phyloP scores from a whole-genome alignment of 495 filamentous ascomycete genomes.

The Penicillium mononematosum region DNA sequence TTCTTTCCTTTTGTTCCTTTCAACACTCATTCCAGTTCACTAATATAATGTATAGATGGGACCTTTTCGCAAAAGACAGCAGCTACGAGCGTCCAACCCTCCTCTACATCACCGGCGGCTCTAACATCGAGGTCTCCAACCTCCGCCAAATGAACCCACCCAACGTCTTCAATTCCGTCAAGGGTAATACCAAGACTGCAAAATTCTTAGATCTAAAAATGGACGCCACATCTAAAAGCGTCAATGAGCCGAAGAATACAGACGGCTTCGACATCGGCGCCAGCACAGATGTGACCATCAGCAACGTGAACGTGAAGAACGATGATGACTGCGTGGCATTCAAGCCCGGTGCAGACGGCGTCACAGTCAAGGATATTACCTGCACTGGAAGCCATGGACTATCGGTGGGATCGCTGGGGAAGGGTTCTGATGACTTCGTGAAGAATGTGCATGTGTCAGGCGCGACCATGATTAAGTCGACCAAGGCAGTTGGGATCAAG shows the following conservation, averaged over 20 bases:
- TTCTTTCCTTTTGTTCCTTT: neutral
- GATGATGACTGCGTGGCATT: slow-evolving; percentile 51
- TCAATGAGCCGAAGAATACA: slow-evolving; percentile 41
- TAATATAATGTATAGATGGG: slow-evolving; percentile 28
- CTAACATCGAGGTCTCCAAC: slow-evolving; percentile 33
- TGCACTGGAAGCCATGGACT: slow-evolving; percentile 47
- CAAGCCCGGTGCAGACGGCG: slow-evolving; percentile 40
- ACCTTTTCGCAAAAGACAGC: slow-evolving; percentile 37
- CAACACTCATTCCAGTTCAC: neutral
- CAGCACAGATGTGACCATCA: slow-evolving; percentile 41
- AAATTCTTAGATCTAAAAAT: slow-evolving; percentile 35
- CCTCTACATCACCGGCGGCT: slow-evolving; percentile 40
- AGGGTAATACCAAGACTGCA: slow-evolving; percentile 33
- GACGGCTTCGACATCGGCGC: slow-evolving; percentile 48
- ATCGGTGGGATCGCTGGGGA: slow-evolving; percentile 41
- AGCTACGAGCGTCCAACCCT: slow-evolving; percentile 41
- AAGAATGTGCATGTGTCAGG: slow-evolving; percentile 39
- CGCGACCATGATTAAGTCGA: slow-evolving; percentile 42
- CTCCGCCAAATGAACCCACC: slow-evolving; percentile 43
- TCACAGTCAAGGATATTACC: slow-evolving; percentile 36
- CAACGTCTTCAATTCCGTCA: slow-evolving; percentile 44
- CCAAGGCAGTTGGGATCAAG: slow-evolving; percentile 47
- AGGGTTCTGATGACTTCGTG: slow-evolving; percentile 32
- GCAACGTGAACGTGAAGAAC: slow-evolving; percentile 37
- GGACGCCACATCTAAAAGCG: slow-evolving; percentile 35